Evolutionary conservation across 2,329 filamentous ascomycete species (phyloP), one percentile per base, ranked within the genome.

Genomic region (Aureobasidium sp.): DNA sequence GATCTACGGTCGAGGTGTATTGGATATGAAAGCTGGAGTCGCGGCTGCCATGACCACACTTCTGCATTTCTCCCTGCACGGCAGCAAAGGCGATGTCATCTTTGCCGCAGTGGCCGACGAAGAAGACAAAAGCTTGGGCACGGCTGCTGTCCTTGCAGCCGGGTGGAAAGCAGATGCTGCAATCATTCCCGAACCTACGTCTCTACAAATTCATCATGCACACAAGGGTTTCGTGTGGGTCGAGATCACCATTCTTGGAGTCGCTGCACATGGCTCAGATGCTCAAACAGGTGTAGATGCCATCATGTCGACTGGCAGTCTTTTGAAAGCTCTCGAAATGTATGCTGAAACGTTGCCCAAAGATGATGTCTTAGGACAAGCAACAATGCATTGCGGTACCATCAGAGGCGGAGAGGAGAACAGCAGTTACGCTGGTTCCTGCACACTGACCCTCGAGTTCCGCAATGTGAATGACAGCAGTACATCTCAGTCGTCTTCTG

Each of bases 201-300:
- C 29, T 36, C 46, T 61, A 2, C n/a, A 51, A 27, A 13, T 61
- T 1, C 26, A 27, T 8, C 46, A 48, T 15, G 57, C 44, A 39
- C 57, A 61, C 57, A 61, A 61, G 17, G 57, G 57, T 10, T 61
- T 61, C 46, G 47, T 61, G 2, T 61, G 57, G 57, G 7, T 61
- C 8, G 34, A 32, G 24, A 32, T 51, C 1, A 41, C 43, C 9
- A 32, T 61, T 10, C 32, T 50, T 1, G 57, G 57, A 4, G 17
- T 27, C 5, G 57, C 57, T 10, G 57, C 44, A 10, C 57, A 61
- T 24, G 57, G 57, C n/a, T 61, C 57, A 1, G 44, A 51, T 41
- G 20, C 43, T 1, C 0, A 17, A 7, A 41, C 34, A 13, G 57
- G 57, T 5, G 47, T 61, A 9, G 57, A 61, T 20, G 44, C 57